These are phyloP conservation scores for Agaricales sp. DNA, from an alignment of 1,284 basidiomycete species.

Conservation along the genomic window DNA sequence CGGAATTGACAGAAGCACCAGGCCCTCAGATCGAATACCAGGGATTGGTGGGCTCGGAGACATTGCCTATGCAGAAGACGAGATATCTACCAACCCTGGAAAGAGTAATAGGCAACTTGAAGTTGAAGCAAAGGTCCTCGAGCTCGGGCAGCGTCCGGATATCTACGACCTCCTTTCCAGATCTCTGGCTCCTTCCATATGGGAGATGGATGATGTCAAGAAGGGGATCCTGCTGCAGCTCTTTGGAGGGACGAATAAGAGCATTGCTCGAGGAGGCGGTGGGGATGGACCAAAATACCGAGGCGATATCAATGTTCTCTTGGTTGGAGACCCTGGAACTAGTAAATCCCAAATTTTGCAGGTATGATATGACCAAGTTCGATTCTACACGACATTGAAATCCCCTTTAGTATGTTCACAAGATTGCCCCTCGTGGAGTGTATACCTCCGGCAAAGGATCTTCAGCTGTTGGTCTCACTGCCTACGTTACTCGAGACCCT, in stretches of 20 bases:
- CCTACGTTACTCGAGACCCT: conserved; percentile 95
- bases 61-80: conserved; percentile 45
- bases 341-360: conserved; percentile 92
- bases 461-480: conserved; percentile 96
- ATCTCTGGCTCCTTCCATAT: conserved; percentile 90
- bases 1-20: conserved; percentile 75
- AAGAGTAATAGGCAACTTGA: conserved; percentile 39
- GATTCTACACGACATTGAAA: conserved; percentile 6
- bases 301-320: conserved; percentile 94
- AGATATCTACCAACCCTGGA: conserved; percentile 34
- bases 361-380: conserved; percentile 31
- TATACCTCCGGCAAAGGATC: conserved; percentile 97
- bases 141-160: conserved; percentile 70
- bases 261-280: conserved; percentile 84
- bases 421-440: conserved; percentile 95
- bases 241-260: conserved; percentile 98
- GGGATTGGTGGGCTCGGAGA: conserved; percentile 84
- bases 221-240: conserved; percentile 94
- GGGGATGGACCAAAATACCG: conserved; percentile 93
- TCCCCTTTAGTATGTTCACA: conserved; percentile 81
- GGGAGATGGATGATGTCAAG: conserved; percentile 99
- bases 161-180: conserved; percentile 83
- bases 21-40: conserved; percentile 59
- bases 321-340: conserved; percentile 98
- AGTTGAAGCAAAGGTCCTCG: conserved; percentile 49